phyloP scores from a whole-genome alignment of 768 basidiomycete species.

The Rhizopogon vesiculosus region DNA sequence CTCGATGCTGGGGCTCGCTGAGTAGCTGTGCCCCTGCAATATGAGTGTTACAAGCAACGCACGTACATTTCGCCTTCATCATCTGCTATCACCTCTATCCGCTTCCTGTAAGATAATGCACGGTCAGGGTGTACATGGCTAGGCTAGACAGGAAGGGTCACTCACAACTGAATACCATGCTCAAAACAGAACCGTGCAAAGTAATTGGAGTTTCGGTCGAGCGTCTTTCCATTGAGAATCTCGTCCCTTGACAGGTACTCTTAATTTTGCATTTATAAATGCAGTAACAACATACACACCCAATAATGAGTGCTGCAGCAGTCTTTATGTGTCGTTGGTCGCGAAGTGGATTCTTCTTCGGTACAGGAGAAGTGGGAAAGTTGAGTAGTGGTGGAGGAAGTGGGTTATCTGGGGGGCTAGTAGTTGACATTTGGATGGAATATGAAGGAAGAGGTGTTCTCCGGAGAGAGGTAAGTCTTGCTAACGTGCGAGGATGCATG shows the following conservation, averaged over 20 bases:
- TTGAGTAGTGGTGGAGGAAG: neutral
- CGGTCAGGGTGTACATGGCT: slow-evolving; percentile 4
- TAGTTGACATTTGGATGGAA: slow-evolving; percentile 3
- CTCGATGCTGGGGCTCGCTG: slow-evolving; percentile 52
- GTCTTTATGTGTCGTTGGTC: slow-evolving; percentile 68
- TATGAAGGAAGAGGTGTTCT: neutral
- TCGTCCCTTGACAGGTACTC: slow-evolving; percentile 56
- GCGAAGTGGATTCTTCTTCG: slow-evolving; percentile 58
- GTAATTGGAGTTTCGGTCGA: slow-evolving; percentile 78
- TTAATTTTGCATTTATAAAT: neutral
- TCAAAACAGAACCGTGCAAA: slow-evolving; percentile 90
- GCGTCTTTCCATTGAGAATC: slow-evolving; percentile 89
- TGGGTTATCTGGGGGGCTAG: neutral
- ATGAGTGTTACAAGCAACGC: neutral
- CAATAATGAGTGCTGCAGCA: slow-evolving; percentile 73
- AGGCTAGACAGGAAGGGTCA: neutral
- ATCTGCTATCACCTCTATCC: slow-evolving; percentile 89
- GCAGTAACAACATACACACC: slow-evolving; percentile 35
- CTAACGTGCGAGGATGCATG: slow-evolving; percentile 11
- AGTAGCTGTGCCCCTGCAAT: neutral
- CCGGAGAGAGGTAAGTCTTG: slow-evolving; percentile 10
- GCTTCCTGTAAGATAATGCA: slow-evolving; percentile 47
- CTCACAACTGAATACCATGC: slow-evolving; percentile 75
- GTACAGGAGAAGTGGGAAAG: slow-evolving; percentile 54
- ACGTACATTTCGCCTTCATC: slow-evolving; percentile 85